phyloP scores from a whole-genome alignment of 768 basidiomycete species.

The Tulasnella sp. region DNA sequence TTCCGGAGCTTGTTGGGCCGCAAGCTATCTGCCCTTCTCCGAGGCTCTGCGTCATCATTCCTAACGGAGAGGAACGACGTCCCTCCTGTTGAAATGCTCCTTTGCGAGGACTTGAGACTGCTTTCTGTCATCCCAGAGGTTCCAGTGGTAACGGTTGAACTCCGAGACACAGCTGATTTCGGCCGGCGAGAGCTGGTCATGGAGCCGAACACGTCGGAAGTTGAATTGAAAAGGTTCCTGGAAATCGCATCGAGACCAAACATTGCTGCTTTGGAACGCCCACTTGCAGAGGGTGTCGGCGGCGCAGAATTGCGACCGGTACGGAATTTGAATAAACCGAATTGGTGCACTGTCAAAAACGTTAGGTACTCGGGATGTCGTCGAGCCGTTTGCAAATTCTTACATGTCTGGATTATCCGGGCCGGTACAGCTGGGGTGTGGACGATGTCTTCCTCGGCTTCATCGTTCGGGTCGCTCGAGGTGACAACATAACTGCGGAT shows the following conservation, averaged over 20 bases:
- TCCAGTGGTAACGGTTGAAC: conserved; percentile 61
- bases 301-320: conserved; percentile 75
- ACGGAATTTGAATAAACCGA: conserved; percentile 81
- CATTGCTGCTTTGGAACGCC: conserved; percentile 68
- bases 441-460: conserved; percentile 76
- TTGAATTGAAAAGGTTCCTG: conserved; percentile 74
- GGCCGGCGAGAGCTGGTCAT: conserved; percentile 57
- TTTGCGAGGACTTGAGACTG: conserved; percentile 65
- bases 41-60: conserved; percentile 42
- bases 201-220: conserved; percentile 70
- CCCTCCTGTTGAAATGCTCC: conserved; percentile 64
- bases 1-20: conserved; percentile 39
- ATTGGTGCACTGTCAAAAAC: conserved; percentile 65
- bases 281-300: conserved; percentile 67
- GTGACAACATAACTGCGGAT: conserved; percentile 54
- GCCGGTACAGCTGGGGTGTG: conserved; percentile 68
- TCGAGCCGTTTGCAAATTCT: conserved; percentile 32
- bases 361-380: background rate
- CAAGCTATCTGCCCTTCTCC: conserved; percentile 41
- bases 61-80: conserved; percentile 42
- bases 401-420: conserved; percentile 78
- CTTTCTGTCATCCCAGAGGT: conserved; percentile 52
- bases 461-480: conserved; percentile 69
- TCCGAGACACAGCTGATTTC: conserved; percentile 66
- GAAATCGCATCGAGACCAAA: conserved; percentile 88